Percentiles rank a stretch among this genome's conserved stretches.
These are phyloP conservation scores for Aspergillus udagawae DNA, from an alignment of 2,329 filamentous ascomycete genomes.

Conservation along the genomic window DNA sequence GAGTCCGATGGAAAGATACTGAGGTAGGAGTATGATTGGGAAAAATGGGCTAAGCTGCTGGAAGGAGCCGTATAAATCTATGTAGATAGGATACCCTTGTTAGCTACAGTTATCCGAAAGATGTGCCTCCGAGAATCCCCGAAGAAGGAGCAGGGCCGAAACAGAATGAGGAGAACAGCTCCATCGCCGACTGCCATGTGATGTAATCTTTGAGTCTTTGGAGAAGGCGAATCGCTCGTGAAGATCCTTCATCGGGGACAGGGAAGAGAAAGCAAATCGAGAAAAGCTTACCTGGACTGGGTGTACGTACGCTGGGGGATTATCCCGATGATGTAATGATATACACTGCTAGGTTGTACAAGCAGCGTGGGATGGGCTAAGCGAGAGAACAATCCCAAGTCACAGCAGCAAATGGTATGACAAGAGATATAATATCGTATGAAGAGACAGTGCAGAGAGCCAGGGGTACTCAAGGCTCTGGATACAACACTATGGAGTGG, in stretches of 20 bases:
- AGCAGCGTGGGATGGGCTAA: not conserved
- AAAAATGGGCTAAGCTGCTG: not conserved
- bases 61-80: not conserved
- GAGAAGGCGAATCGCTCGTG: not conserved
- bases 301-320: not conserved
- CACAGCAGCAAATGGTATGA: not conserved
- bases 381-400: not conserved
- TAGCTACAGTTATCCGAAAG: not conserved
- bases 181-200: not conserved
- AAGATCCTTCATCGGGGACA: not conserved
- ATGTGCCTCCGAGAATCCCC: not conserved
- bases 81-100: not conserved
- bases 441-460: not conserved
- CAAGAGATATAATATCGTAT: not conserved
- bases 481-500: not conserved
- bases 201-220: not conserved
- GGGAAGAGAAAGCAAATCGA: not conserved
- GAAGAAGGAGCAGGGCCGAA: not conserved
- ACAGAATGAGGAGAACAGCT: not conserved
- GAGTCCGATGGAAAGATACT: not conserved
- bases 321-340: not conserved
- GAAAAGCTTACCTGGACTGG: conserved; percentile 1
- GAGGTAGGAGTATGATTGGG: not conserved
- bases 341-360: not conserved
- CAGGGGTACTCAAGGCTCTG: not conserved